These are phyloP conservation scores for Tolypocladium sp. DNA, from an alignment of 2,329 filamentous ascomycete species.

Conservation along the genomic window DNA sequence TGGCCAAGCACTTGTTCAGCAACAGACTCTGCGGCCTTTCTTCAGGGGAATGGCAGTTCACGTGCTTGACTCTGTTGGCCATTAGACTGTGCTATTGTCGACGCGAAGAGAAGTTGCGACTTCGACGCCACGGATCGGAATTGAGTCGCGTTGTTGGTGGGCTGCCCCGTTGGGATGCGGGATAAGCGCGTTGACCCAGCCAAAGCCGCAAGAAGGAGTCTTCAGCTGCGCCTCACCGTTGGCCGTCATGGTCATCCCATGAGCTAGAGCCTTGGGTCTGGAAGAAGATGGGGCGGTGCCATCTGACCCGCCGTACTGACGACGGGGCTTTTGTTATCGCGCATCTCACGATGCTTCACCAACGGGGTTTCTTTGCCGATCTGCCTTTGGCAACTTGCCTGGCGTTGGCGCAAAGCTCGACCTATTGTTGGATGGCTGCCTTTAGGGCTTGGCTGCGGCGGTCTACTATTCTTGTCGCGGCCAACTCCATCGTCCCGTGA, in stretches of 20 bases:
- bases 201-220: background rate
- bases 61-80: background rate
- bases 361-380: background rate
- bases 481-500: background rate
- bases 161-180: background rate
- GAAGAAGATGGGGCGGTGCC: background rate
- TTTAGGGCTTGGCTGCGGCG: background rate
- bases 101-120: background rate
- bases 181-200: background rate
- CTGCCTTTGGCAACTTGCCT: background rate
- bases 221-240: background rate
- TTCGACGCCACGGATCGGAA: background rate
- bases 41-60: background rate
- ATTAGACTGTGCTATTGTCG: background rate
- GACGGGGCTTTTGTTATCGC: background rate
- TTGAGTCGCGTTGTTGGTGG: background rate
- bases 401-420: background rate
- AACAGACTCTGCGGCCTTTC: background rate
- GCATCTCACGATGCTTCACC: background rate
- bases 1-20: background rate
- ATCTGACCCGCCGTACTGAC: background rate
- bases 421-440: background rate
- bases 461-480: background rate
- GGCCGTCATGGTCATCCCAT: background rate
- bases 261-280: background rate